Evolutionary conservation across 805 yeast species (phyloP).

Genomic region (Saturnispora besseyi): DNA sequence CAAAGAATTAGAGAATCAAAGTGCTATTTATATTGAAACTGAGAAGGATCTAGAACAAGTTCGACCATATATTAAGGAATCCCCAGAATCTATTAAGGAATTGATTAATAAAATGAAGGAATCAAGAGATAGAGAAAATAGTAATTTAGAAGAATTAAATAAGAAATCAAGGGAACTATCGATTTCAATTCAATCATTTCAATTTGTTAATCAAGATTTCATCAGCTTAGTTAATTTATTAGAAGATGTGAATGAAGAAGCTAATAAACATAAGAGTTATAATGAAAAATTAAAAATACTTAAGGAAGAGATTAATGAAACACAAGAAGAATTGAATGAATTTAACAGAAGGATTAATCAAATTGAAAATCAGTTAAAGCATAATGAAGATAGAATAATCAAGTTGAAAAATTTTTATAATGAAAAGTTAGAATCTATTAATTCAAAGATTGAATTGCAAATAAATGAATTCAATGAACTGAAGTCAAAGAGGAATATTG

Average conservation of each 20-base stretch:
- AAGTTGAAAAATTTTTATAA: conserved; percentile 36
- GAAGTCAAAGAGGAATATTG: conserved; percentile 38
- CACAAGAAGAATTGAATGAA: conserved; percentile 35
- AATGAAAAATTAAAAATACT: conserved; percentile 21
- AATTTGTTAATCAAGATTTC: conserved; percentile 40
- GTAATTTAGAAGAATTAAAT: conserved; percentile 35
- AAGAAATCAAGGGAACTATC: conserved; percentile 40
- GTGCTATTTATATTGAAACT: conserved; percentile 46
- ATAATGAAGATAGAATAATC: conserved; percentile 38
- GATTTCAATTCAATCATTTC: conserved; percentile 50
- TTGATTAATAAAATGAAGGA: conserved; percentile 44
- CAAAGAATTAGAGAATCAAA: conserved; percentile 51
- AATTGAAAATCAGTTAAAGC: conserved; percentile 40
- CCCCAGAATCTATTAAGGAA: conserved; percentile 45
- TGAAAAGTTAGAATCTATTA: conserved; percentile 36
- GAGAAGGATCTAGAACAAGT: conserved; percentile 52
- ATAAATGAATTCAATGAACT: conserved; percentile 39
- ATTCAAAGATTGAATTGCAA: conserved; percentile 35
- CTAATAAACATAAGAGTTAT: conserved; percentile 32
- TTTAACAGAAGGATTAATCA: conserved; percentile 37
- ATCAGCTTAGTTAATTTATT: conserved; percentile 33
- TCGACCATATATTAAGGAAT: conserved; percentile 49
- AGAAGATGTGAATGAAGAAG: conserved; percentile 43
- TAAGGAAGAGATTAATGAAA: conserved; percentile 29
- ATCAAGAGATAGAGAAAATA: conserved; percentile 35